phyloP scores from a whole-genome alignment of 805 yeast genomes.

The Osmozyma mogii region DNA sequence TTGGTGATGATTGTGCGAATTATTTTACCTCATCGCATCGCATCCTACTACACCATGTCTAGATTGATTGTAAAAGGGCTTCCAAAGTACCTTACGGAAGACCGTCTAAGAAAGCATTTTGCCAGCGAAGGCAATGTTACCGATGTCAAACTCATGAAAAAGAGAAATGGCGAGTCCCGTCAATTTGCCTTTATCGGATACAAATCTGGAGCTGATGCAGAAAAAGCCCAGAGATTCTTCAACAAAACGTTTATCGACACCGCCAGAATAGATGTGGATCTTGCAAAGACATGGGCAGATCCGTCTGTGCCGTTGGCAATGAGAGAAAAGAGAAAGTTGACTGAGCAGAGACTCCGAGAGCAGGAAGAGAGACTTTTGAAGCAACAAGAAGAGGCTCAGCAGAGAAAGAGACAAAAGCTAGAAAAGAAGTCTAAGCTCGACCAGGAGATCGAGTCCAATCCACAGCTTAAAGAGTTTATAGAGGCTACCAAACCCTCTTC shows the following conservation, averaged over 20 bases:
- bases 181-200: constrained; percentile 92
- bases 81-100: constrained; percentile 73
- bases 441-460: constrained; percentile 54
- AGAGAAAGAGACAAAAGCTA: constrained; percentile 30
- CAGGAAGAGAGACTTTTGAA: constrained; percentile 36
- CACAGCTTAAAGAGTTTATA: constrained; percentile 70
- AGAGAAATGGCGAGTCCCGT: constrained; percentile 78
- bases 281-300: constrained; percentile 83
- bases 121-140: constrained; percentile 58
- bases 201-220: constrained; percentile 66
- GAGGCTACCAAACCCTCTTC: constrained; percentile 74
- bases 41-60: constrained; percentile 54
- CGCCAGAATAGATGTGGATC: constrained; percentile 63
- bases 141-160: constrained; percentile 80
- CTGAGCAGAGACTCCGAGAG: constrained; percentile 35
- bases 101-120: constrained; percentile 61
- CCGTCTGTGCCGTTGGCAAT: constrained; percentile 66
- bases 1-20: no score
- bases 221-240: constrained; percentile 66
- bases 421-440: constrained; percentile 37
- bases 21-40: no score
- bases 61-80: constrained; percentile 88
- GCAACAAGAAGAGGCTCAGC: constrained; percentile 31
- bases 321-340: constrained; percentile 27
- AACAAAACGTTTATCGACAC: constrained; percentile 79